These are phyloP conservation scores for Hortaea werneckii DNA, from an alignment of 2,329 filamentous ascomycete genomes.

Conservation along the genomic window DNA sequence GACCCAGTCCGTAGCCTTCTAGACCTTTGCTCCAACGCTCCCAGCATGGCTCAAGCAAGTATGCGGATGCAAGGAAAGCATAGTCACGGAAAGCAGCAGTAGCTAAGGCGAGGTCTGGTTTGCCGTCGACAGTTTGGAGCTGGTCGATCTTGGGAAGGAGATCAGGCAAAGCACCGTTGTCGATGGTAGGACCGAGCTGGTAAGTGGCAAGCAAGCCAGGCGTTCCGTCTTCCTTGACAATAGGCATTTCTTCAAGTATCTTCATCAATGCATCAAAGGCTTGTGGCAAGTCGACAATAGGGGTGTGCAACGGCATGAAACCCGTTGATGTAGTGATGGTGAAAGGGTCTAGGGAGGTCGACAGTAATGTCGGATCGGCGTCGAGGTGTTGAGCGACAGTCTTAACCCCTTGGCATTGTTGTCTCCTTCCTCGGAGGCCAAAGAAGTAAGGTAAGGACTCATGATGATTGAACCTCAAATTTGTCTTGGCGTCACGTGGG, in stretches of 20 bases:
- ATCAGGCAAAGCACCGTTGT: slow-evolving; percentile 59
- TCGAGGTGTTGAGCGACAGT: slow-evolving; percentile 18
- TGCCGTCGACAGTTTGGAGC: slow-evolving; percentile 42
- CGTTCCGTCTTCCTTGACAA: slow-evolving; percentile 61
- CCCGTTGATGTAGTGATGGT: slow-evolving; percentile 68
- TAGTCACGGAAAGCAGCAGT: slow-evolving; percentile 88
- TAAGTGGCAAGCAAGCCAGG: slow-evolving; percentile 68
- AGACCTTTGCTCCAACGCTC: slow-evolving; percentile 52
- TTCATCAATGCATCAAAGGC: slow-evolving; percentile 65
- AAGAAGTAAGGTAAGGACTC: slow-evolving; percentile 6
- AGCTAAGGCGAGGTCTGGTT: slow-evolving; percentile 64
- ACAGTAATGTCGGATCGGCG: slow-evolving; percentile 15
- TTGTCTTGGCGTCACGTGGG: slow-evolving; percentile 7
- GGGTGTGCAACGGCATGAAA: slow-evolving; percentile 56
- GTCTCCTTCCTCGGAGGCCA: neutral
- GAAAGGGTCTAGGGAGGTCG: slow-evolving; percentile 38
- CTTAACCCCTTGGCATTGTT: neutral
- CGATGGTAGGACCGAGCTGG: slow-evolving; percentile 64
- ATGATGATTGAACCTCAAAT: slow-evolving; percentile 1
- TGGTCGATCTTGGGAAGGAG: slow-evolving; percentile 53
- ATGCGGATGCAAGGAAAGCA: slow-evolving; percentile 79
- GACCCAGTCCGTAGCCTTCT: slow-evolving; percentile 66
- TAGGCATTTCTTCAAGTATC: slow-evolving; percentile 66
- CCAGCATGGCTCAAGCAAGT: slow-evolving; percentile 86
- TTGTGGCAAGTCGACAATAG: slow-evolving; percentile 48